phyloP scores from a whole-genome alignment of 148 eudicot genomes.

The Nyssa sinensis region DNA sequence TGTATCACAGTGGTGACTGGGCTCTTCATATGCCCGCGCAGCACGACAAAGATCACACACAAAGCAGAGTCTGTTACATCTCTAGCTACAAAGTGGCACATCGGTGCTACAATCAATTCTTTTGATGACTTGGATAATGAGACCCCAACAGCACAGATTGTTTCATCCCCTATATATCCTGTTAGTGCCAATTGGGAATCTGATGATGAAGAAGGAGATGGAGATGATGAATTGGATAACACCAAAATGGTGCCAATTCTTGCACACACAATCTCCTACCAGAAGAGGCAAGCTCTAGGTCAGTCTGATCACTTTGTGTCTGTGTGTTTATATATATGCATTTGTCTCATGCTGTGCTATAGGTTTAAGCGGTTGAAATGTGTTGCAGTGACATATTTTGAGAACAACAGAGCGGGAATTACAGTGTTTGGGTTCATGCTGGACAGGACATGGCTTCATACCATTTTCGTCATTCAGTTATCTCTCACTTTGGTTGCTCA shows the following conservation, averaged over 20 bases:
- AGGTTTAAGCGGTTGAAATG: not conserved
- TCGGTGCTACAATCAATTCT: slow-evolving; percentile 60
- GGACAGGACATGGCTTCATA: slow-evolving; percentile 72
- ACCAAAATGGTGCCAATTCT: slow-evolving; percentile 64
- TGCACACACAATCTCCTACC: slow-evolving; percentile 68
- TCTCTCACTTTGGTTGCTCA: slow-evolving; percentile 82
- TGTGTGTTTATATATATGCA: not conserved
- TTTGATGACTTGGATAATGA: slow-evolving; percentile 44
- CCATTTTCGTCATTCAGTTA: slow-evolving; percentile 66
- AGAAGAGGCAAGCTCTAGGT: slow-evolving; percentile 88
- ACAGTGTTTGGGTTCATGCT: slow-evolving; percentile 88
- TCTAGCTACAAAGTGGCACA: slow-evolving; percentile 84
- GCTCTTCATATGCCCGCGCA: slow-evolving; percentile 73
- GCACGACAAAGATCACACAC: slow-evolving; percentile 85
- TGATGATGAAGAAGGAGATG: slow-evolving; percentile 67
- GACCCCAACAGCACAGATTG: slow-evolving; percentile 28
- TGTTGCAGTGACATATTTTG: slow-evolving; percentile 81
- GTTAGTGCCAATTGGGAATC: slow-evolving; percentile 32
- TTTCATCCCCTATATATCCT: slow-evolving; percentile 21
- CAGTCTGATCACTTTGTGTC: slow-evolving; percentile 8
- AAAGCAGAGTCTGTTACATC: slow-evolving; percentile 72
- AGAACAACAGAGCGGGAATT: slow-evolving; percentile 79
- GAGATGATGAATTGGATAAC: slow-evolving; percentile 74
- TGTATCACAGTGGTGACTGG: slow-evolving; percentile 74
- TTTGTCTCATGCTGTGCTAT: not conserved